These are phyloP conservation scores for Tuber borchii DNA, from an alignment of 495 filamentous ascomycete species.

Conservation along the genomic window DNA sequence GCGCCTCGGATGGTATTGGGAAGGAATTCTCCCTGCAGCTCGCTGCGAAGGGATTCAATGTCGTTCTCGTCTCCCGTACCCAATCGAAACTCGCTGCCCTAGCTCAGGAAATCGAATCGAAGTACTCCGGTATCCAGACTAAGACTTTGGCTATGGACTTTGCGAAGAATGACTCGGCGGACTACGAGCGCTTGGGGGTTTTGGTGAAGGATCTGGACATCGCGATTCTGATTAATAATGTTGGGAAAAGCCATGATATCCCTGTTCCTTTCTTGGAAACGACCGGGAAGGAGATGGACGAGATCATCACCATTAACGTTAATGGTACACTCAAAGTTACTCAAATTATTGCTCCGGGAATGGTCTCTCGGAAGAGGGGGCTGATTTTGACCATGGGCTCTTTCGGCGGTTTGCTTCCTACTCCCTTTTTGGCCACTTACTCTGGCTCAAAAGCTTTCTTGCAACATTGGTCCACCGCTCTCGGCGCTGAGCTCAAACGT, in stretches of 20 bases:
- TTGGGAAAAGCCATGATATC: constrained; percentile 86
- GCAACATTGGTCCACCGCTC: constrained; percentile 86
- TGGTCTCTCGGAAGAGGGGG: constrained; percentile 73
- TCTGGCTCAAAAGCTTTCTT: constrained; percentile 97
- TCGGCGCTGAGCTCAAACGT: constrained; percentile 73
- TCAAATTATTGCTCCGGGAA: constrained; percentile 72
- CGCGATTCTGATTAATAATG: constrained; percentile 91
- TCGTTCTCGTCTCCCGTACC: constrained; percentile 89
- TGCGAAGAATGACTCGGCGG: constrained; percentile 62
- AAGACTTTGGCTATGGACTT: constrained; percentile 89
- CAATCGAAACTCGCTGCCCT: constrained; percentile 76
- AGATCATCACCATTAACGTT: constrained; percentile 94
- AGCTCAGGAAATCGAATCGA: constrained; percentile 63
- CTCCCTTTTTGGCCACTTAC: constrained; percentile 91
- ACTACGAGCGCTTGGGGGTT: constrained; percentile 65
- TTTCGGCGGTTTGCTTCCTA: constrained; percentile 83
- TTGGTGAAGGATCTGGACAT: constrained; percentile 69
- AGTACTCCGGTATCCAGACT: constrained; percentile 57
- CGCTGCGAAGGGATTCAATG: constrained; percentile 83
- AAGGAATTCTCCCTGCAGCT: constrained; percentile 93
- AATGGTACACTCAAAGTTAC: constrained; percentile 80
- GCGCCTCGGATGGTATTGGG: constrained; percentile 92
- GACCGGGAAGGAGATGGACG: constrained; percentile 64
- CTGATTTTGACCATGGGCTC: constrained; percentile 96
- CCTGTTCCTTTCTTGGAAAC: constrained; percentile 84